Evolutionary conservation across 306 rosid species (phyloP), one percentile per base, ranked within the genome.

Genomic region (Carpinus viminea): DNA sequence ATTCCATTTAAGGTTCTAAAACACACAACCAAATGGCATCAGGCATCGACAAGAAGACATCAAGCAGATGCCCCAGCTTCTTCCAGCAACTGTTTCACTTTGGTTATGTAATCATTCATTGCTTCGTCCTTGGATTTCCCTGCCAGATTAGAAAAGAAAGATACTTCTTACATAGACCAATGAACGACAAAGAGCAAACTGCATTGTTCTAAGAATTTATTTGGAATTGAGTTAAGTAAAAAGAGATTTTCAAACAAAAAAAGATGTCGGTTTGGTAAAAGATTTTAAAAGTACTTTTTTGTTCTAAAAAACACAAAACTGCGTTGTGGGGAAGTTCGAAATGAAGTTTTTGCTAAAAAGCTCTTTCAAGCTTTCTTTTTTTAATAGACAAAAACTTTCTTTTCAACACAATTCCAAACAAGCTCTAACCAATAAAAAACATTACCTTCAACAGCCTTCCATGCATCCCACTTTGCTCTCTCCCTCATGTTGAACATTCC

Each of bases 391-490:
- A 31, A 31, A 31, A 31, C 34, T 31, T 31, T 31, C 2, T 31
- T 31, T 31, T 31, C 34, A 31, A 31, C 2, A 2, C 34, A 31
- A 31, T 31, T 2, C 2, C 2, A 31, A 31, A 31, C 34, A 2
- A 2, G 34, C 34, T 31, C 34, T 15, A 62, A 26, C 53, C 56
- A 24, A 72, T 57, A 1, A 8, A n/a, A 12, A 64, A 31, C 50
- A 55, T 72, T 80, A 95, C 98, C 98, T 88, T 95, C 97, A 87
- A 86, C 93, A 60, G 91, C 89, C 88, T 95, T 93, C 98, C 99
- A 95, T 74, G 99, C 99, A 91, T 95, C 99, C 99, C 99, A 95
- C 80, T 93, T 93, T 47, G 94, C 97, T 80, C 93, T 87, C 76
- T 95, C 99, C 86, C 77, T 95, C 97, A 80, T 43, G 84, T 79